Conservation (phyloP, 2,329 filamentous ascomycete genomes). For the Phialocephala sp. region DNA sequence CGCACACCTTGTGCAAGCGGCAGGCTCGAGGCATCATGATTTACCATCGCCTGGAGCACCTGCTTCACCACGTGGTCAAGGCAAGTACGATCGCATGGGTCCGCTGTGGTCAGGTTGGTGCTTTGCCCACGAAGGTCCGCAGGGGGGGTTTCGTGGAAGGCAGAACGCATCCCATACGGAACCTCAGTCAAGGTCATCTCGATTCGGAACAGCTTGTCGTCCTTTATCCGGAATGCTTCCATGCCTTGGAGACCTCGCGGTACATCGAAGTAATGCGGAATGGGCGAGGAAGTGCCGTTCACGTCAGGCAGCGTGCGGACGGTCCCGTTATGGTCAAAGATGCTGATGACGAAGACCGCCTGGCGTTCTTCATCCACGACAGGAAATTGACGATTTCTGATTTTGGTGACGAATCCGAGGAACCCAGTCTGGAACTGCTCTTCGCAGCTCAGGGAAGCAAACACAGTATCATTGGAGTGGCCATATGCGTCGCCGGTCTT, state of each 20-base stretch:
- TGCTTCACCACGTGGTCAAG: constrained; percentile 1
- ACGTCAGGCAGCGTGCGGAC: constrained; percentile 5
- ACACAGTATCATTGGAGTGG: constrained; percentile 20
- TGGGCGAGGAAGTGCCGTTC: constrained; percentile 16
- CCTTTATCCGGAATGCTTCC: constrained; percentile 14
- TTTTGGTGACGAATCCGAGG: constrained; percentile 18
- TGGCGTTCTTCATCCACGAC: constrained; percentile 21
- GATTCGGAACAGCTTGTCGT: constrained; percentile 16
- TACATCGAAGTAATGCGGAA: constrained; percentile 19
- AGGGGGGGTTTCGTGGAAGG: background rate
- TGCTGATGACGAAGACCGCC: constrained; percentile 15
- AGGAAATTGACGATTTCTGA: constrained; percentile 9
- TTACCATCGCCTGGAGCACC: constrained; percentile 14
- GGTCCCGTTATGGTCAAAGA: constrained; percentile 17
- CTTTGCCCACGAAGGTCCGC: background rate
- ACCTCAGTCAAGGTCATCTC: constrained; percentile 20
- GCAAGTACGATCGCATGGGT: constrained; percentile 13
- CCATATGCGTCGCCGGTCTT: constrained; percentile 17
- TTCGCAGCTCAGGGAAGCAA: constrained; percentile 20
- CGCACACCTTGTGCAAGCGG: constrained; percentile 4
- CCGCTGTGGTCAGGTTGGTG: background rate
- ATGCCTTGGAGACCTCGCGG: constrained; percentile 10
- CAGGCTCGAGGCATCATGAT: constrained; percentile 8
- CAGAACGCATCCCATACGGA: constrained; percentile 14
- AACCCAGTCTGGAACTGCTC: constrained; percentile 20